Percentiles rank a stretch among this genome's conserved stretches.
These are phyloP conservation scores for Phialophora macrospora DNA, from an alignment of 2,329 filamentous ascomycete genomes.

Conservation along the genomic window DNA sequence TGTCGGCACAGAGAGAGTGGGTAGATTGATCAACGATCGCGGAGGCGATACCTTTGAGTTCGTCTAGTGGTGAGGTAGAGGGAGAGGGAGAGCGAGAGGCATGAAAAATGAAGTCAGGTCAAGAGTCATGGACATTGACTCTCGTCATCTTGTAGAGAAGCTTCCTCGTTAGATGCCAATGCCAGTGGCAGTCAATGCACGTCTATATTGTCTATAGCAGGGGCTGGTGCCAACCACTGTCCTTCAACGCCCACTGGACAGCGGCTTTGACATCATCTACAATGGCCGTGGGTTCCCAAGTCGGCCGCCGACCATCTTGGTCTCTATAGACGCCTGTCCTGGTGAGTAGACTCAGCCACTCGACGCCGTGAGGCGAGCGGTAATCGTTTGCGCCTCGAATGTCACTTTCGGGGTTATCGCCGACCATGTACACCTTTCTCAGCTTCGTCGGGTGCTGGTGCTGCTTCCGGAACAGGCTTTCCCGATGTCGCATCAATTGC, in stretches of 20 bases:
- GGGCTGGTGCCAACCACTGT: constrained; percentile 48
- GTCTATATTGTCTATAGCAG: constrained; percentile 24
- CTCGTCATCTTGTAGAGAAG: not conserved
- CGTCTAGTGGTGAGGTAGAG: constrained; percentile 57
- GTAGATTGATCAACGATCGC: constrained; percentile 80
- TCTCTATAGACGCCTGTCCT: constrained; percentile 75
- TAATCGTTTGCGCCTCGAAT: constrained; percentile 86
- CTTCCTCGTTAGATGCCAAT: not conserved
- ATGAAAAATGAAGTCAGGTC: not conserved
- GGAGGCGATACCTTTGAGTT: constrained; percentile 93
- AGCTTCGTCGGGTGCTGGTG: constrained; percentile 52
- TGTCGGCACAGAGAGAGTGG: constrained; percentile 78
- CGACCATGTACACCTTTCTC: constrained; percentile 87
- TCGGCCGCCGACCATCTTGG: constrained; percentile 59
- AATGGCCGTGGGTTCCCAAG: constrained; percentile 66
- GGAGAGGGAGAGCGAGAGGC: not conserved
- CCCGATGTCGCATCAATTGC: constrained; percentile 67
- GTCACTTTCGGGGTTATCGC: constrained; percentile 87
- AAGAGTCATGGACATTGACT: not conserved
- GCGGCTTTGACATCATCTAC: constrained; percentile 77
- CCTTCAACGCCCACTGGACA: constrained; percentile 74
- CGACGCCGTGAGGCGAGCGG: constrained; percentile 66
- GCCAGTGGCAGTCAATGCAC: not conserved
- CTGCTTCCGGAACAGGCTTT: constrained; percentile 49
- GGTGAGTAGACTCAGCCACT: constrained; percentile 60